Evolutionary conservation across 495 filamentous ascomycete genomes (phyloP).

Genomic region (Neurospora africana): DNA sequence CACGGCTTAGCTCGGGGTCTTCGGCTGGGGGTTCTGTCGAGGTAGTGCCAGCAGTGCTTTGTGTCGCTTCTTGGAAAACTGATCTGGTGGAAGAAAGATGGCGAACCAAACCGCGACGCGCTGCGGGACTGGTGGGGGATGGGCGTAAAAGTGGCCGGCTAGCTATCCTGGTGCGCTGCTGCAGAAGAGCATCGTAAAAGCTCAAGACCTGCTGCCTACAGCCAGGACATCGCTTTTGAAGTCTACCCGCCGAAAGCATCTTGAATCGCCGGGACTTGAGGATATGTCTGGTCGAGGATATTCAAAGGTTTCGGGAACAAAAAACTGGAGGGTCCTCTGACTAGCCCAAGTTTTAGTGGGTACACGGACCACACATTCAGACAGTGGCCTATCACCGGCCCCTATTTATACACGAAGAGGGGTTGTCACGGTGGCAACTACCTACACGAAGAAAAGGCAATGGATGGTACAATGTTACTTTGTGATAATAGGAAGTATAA

Average conservation of each 20-base stretch:
- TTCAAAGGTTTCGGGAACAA: not conserved
- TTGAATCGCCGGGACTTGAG: conserved; percentile 20
- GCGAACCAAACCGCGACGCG: conserved; percentile 11
- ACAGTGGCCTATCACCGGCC: not conserved
- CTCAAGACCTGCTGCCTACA: conserved; percentile 38
- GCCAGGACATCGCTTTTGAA: conserved; percentile 35
- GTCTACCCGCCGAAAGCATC: conserved; percentile 34
- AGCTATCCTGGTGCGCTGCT: conserved; percentile 6
- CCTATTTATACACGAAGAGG: not conserved
- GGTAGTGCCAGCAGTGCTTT: not conserved
- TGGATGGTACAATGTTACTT: not conserved
- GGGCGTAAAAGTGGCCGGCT: conserved; percentile 11
- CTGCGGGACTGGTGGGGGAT: conserved; percentile 1
- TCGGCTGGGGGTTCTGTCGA: not conserved
- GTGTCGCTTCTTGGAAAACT: conserved; percentile 13
- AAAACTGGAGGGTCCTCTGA: conserved; percentile 1
- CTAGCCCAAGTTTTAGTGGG: not conserved
- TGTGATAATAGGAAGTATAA: not conserved
- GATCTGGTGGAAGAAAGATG: conserved; percentile 30
- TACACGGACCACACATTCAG: not conserved
- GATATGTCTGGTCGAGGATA: not conserved
- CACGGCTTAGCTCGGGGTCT: not conserved
- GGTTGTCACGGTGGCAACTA: not conserved
- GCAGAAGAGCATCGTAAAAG: conserved; percentile 33
- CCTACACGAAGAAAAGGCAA: not conserved